These are phyloP conservation scores for Conringia planisiliqua DNA, from an alignment of 345 rosid genomes.

Conservation along the genomic window DNA sequence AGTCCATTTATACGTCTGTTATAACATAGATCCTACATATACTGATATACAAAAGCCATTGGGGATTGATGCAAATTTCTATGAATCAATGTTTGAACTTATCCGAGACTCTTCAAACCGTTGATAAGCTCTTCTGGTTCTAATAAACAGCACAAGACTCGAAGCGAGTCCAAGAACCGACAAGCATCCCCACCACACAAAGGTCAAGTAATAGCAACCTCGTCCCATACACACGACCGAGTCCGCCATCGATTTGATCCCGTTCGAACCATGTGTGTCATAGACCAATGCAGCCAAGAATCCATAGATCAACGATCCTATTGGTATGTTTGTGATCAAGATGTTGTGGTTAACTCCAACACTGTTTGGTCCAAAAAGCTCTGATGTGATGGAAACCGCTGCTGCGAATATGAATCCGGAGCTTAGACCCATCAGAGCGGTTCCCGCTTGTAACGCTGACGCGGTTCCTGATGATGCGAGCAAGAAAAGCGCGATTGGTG, in stretches of 20 bases:
- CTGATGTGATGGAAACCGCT: slow-evolving; percentile 89
- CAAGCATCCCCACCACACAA: slow-evolving; percentile 87
- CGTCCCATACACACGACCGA: slow-evolving; percentile 72
- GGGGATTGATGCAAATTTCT: background rate
- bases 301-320: slow-evolving; percentile 85
- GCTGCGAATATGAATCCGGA: slow-evolving; percentile 96
- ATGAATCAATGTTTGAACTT: slow-evolving; percentile 22
- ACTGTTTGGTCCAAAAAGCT: slow-evolving; percentile 88
- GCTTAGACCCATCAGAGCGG: slow-evolving; percentile 74
- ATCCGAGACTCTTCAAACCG: slow-evolving; percentile 63
- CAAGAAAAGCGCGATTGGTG: slow-evolving; percentile 76
- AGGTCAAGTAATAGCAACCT: slow-evolving; percentile 72
- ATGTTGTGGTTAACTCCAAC: slow-evolving; percentile 95
- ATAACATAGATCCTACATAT: background rate
- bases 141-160: slow-evolving; percentile 64
- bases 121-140: slow-evolving; percentile 81
- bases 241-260: slow-evolving; percentile 9
- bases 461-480: slow-evolving; percentile 51
- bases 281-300: slow-evolving; percentile 78
- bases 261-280: slow-evolving; percentile 45
- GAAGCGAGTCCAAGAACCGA: slow-evolving; percentile 65
- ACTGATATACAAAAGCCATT: slow-evolving; percentile 3
- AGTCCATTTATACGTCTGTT: background rate
- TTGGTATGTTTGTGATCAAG: slow-evolving; percentile 83
- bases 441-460: slow-evolving; percentile 53